Percentiles rank a stretch among this genome's conserved stretches.
These are phyloP conservation scores for Plasmodium gaboni DNA, from an alignment of 169 alveolate species.

Conservation along the genomic window DNA sequence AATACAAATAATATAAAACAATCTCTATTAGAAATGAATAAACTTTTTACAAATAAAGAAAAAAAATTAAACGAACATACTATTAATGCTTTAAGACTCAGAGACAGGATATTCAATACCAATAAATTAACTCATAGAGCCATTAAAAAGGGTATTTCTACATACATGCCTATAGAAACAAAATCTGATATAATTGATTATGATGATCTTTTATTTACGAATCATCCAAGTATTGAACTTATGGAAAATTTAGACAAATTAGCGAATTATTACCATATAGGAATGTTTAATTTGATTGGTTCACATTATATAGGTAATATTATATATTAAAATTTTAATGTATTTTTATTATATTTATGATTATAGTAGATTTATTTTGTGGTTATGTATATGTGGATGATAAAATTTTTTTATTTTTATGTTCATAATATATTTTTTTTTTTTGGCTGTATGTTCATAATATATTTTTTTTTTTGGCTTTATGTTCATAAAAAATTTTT, in stretches of 20 bases:
- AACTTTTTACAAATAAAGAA: slow-evolving; percentile 5
- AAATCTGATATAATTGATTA: neutral
- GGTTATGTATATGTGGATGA: neutral
- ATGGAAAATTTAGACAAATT: slow-evolving; percentile 18
- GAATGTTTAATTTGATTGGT: slow-evolving; percentile 28
- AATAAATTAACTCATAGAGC: neutral
- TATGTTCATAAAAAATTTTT: neutral
- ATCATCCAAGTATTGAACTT: slow-evolving; percentile 12
- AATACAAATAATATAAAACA: slow-evolving; percentile 1
- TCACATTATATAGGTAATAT: slow-evolving; percentile 39
- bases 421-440: neutral
- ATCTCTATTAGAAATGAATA: slow-evolving; percentile 28
- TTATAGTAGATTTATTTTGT: neutral
- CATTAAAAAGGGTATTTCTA: slow-evolving; percentile 3
- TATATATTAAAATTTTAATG: neutral
- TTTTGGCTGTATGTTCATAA: neutral
- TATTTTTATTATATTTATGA: neutral
- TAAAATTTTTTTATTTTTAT: neutral
- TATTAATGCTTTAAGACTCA: neutral
- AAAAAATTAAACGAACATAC: neutral
- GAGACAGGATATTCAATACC: neutral
- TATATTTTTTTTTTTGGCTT: slow-evolving; percentile 2
- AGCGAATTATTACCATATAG: slow-evolving; percentile 26
- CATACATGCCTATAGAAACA: slow-evolving; percentile 25
- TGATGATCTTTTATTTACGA: slow-evolving; percentile 31